Base-by-base conservation (phyloP, 441 rosid species). In the Adansonia madagascariensis region DNA sequence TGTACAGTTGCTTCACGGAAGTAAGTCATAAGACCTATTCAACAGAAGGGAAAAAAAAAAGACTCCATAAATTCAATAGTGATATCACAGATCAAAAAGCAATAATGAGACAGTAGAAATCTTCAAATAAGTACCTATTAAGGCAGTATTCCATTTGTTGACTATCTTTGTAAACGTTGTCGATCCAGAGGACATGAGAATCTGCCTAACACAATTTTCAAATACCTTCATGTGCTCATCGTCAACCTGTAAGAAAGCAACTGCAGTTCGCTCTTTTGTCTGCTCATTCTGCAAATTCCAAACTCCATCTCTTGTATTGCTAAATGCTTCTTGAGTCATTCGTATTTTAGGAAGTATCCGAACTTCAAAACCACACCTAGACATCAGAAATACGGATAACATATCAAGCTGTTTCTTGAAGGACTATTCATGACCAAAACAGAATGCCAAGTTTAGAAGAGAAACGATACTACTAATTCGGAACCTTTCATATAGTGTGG, bases 241-340 rank as follows among this genome's bases (percentile, higher is more conserved):
- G 50, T 94, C 99, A 78, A 96, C 99, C 66, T 98, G 89, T 82
- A 96, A 83, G 86, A 94, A 96, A 71, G 99, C 98, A 84, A 93
- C 93, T 8, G 99, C 99, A 41, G 98, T 96, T 59, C 98, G 89
- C 88, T 96, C 99, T 78, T 96, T 96, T 67, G 99, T 96, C 84
- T 96, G 99, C 73, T 96, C 99, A 89, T 96, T 96, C 85, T 96
- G 98, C 85, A 96, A 82, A 84, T 96, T 94, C 99, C 99, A 94
- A 47, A 94, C 99, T 52, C 99, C 99, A 80, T 96, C 99, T 83
- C 84, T 91, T 5, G 98, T 94, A 82, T 92, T 94, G 89, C 98
- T 96, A 81, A 96, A 96, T 11, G 98, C 99, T 83, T 96, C 99
- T 77, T 91, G 99, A 18, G 98, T 96, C 98, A 93, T 96, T 83